Percentiles rank a stretch among this genome's conserved stretches.
Conservation (phyloP, 225 moss, liverwort and hornwort species). For the Rhytidiadelphus loreus region DNA sequence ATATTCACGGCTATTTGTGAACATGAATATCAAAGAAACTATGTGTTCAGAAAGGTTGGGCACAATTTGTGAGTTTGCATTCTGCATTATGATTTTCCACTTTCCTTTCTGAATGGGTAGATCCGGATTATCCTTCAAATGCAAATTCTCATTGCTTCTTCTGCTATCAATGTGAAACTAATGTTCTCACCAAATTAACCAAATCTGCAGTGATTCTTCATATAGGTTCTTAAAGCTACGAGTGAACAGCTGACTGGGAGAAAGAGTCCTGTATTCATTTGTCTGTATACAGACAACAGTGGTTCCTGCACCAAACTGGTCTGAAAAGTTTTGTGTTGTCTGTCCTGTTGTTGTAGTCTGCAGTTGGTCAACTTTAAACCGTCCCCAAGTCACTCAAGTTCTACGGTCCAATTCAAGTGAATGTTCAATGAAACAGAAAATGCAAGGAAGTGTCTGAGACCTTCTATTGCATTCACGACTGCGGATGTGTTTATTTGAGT, state of each 20-base stretch:
- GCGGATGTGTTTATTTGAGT: background rate
- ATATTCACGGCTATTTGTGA: background rate
- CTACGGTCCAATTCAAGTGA: background rate
- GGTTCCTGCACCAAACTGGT: background rate
- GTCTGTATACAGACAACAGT: background rate
- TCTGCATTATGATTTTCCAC: background rate
- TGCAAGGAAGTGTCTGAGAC: background rate
- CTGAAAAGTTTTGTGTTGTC: background rate
- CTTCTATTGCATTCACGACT: background rate
- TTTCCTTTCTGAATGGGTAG: background rate
- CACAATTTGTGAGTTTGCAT: background rate
- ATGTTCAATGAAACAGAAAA: background rate
- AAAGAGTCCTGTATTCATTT: background rate
- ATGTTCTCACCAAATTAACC: background rate
- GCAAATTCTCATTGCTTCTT: background rate
- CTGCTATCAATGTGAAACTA: background rate
- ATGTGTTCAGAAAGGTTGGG: background rate
- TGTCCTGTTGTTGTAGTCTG: background rate
- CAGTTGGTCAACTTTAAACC: background rate
- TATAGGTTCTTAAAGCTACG: background rate
- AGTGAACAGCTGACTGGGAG: background rate
- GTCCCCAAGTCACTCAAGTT: background rate
- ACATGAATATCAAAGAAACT: background rate
- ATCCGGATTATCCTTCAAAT: background rate
- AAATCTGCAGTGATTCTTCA: background rate